Evolutionary conservation across 2,329 filamentous ascomycete species (phyloP), one percentile per base, ranked within the genome.

Genomic region (Paradendryphiella salina): DNA sequence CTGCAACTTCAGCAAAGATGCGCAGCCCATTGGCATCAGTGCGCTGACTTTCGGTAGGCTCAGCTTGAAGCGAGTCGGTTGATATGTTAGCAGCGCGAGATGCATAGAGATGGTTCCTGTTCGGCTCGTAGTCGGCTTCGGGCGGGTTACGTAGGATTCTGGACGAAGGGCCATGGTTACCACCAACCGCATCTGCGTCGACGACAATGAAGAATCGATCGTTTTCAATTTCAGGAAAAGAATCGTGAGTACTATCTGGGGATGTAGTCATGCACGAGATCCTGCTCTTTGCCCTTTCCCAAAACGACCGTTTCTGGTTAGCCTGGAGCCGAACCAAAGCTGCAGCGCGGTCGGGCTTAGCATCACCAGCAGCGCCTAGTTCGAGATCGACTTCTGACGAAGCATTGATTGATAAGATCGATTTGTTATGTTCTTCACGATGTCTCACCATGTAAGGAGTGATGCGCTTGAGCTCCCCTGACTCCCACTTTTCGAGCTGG

Each of bases 401-500:
- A 31, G 37, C n/a, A 8, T 41, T 36, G 5, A 20, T 36, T 5
- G 45, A 23, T 11, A 33, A 41, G 8, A 38, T 32, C 4, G 18
- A 10, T 18, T 46, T 38, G 26, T 39, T 42, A 3, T 42, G 13
- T 3, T 29, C 17, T 31, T 54, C 50, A 1, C 53, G 49, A 5
- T 39, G 9, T 35, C 29, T 45, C 8, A 57, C 45, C 45, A 52
- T 50, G 6, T 42, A 31, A 5, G 40, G 46, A 5, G 54, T 57
- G 13, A 57, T 52, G 4, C 31, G 21, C 29, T 52, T 52, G 11
- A 52, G 39, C 26, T 59, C 50, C 1, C 54, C 56, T 3, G 39
- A 38, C 17, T 57, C 26, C 45, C 48, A 59, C 29, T 55, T 57
- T 2, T 20, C n/a, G 5, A 59, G 34, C 18, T 57, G 36, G 5